Evolutionary conservation across 129 eudicot genomes (phyloP).

Genomic region (Centrapalus pauciflorus): DNA sequence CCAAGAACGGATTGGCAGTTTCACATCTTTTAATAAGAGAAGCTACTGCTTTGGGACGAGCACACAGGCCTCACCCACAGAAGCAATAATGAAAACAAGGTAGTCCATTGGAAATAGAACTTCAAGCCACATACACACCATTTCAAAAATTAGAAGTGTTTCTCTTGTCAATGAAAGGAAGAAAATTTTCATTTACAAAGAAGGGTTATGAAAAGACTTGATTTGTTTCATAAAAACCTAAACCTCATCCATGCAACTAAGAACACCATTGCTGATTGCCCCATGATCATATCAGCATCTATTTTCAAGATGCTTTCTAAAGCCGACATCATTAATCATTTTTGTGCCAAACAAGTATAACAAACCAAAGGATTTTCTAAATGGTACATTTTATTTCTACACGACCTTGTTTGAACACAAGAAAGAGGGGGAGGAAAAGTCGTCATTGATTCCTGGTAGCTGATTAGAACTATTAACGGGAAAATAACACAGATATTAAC

Average conservation of each 20-base stretch:
- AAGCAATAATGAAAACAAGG: not conserved
- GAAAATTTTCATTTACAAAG: not conserved
- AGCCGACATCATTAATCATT: not conserved
- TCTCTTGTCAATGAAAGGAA: not conserved
- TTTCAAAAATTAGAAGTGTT: not conserved
- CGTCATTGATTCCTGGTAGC: not conserved
- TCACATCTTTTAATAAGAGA: too few species aligned
- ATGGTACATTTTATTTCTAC: too few species aligned
- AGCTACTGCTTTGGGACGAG: too few species aligned
- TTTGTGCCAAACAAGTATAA: not conserved
- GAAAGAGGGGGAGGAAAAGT: not conserved
- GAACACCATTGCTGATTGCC: not conserved
- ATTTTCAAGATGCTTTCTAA: not conserved
- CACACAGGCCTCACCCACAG: too few species aligned
- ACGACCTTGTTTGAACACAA: not conserved
- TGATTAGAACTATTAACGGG: not conserved
- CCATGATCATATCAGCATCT: not conserved
- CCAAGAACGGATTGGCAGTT: too few species aligned
- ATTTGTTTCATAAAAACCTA: not conserved
- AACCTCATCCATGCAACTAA: not conserved
- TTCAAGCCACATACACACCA: not conserved
- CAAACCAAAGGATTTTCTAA: not conserved
- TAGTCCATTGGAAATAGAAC: not conserved
- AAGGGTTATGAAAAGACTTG: not conserved
- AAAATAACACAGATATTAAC: not conserved